phyloP scores from a whole-genome alignment of 2,329 filamentous ascomycete species.

The Diplodia seriata region DNA sequence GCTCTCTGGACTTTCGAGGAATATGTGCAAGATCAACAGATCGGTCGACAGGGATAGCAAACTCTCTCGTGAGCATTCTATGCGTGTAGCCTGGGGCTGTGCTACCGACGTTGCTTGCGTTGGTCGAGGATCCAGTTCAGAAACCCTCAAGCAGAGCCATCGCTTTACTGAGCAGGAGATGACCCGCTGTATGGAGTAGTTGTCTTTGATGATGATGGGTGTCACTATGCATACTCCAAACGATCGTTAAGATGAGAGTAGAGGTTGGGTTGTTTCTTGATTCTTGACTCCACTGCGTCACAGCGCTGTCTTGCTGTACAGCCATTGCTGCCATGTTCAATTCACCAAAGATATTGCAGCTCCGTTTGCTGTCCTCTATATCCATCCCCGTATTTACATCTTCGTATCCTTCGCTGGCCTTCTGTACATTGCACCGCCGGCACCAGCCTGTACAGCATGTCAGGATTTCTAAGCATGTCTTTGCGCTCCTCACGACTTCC shows the following conservation, averaged over 20 bases:
- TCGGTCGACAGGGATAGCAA: too few species aligned
- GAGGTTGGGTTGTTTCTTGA: background rate
- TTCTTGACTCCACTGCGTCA: background rate
- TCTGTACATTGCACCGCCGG: constrained; percentile 43
- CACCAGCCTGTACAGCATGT: constrained; percentile 38
- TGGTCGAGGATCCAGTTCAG: too few species aligned
- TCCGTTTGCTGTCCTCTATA: background rate
- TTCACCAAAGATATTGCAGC: background rate
- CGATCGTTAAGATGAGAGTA: background rate
- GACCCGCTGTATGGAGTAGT: too few species aligned
- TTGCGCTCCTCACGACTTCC: constrained; percentile 41
- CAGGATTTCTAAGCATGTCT: background rate
- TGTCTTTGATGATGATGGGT: too few species aligned
- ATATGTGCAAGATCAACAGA: too few species aligned
- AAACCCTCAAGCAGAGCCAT: too few species aligned
- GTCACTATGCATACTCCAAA: too few species aligned
- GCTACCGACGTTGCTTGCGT: too few species aligned
- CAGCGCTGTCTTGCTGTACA: background rate
- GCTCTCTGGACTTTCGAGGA: too few species aligned
- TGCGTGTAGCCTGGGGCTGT: too few species aligned
- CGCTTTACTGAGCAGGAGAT: too few species aligned
- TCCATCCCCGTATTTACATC: constrained; percentile 13
- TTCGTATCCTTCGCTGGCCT: constrained; percentile 33
- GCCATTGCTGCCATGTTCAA: background rate
- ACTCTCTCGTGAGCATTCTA: too few species aligned